Evolutionary conservation across 208 protist genomes (phyloP), one percentile per base, ranked within the genome.

Genomic region (Leishmania major): DNA sequence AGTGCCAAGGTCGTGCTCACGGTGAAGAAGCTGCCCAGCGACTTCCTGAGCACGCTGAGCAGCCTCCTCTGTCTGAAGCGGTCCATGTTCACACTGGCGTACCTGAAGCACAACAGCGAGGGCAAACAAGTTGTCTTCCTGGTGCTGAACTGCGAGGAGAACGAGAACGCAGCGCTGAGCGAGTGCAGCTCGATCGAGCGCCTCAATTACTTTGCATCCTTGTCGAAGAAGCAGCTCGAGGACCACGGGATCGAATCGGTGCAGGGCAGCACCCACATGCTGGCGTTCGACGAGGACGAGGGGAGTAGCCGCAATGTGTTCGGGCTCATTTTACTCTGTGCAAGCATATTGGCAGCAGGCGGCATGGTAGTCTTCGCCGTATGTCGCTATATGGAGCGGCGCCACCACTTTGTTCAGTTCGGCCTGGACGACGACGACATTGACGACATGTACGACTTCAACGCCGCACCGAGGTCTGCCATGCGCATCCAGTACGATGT

Each of bases 401-500:
- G 91, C 19, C 87, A 95, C 74, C 93, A 96, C 84, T 94, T 96
- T 72, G 79, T 87, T 59, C 91, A 95, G 78, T 95, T 97, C 81
- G 91, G 89, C 19, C 79, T 92, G 43, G 91, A 93, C 49, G 92
- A 95, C 17, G 89, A 86, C 19, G 92, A 95, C 28, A 85, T 97
- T 47, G 93, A 95, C 64, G 94, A 97, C 84, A 94, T 97, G 92
- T 97, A 95, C 80, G 87, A 84, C 40, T 86, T 86, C 72, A 64
- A 43, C 74, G 45, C 78, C 2, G 78, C 78, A 28, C 78, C 83
- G 45, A 57, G 25, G 37, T 17, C 83, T 28, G 64, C 60, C 8
- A 67, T 77, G 78, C 73, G 73, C 2, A 60, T 82, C 60, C n/a
- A 82, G 53, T 79, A 82, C 64, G 28, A 55, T 28, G 77, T 47